These are phyloP conservation scores for Citrus mangshanensis DNA, from an alignment of 345 rosid species.

Conservation along the genomic window DNA sequence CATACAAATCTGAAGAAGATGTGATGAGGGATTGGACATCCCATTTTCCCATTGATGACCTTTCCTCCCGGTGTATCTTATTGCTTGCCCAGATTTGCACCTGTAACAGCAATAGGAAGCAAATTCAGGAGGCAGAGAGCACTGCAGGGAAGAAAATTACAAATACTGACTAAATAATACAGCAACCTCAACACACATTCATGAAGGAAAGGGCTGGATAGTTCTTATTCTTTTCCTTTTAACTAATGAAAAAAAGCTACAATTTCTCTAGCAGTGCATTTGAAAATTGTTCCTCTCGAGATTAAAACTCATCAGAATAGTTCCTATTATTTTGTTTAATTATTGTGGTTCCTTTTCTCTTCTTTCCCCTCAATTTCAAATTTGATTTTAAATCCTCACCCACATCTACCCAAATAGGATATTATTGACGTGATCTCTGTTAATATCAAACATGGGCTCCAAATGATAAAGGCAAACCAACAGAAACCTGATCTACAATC, in stretches of 20 bases:
- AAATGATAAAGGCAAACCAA: background rate
- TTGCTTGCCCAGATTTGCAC: conserved; percentile 97
- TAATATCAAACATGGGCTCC: background rate
- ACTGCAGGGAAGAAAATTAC: background rate
- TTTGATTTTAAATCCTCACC: no score
- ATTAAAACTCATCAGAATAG: no score
- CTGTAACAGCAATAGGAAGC: conserved; percentile 34
- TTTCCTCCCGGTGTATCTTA: conserved; percentile 74
- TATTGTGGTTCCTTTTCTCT: no score
- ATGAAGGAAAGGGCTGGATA: no score
- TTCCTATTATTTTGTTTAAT: no score
- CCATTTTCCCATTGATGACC: conserved; percentile 89
- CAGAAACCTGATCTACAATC: background rate
- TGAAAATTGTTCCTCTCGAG: no score
- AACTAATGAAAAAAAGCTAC: no score
- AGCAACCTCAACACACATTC: background rate
- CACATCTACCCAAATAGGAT: no score
- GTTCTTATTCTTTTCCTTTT: no score
- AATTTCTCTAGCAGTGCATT: no score
- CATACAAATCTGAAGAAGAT: conserved; percentile 69
- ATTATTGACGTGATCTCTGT: background rate
- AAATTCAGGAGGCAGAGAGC: background rate
- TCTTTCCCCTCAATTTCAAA: no score
- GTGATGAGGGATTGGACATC: conserved; percentile 68
- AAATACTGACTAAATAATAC: background rate